phyloP scores from a whole-genome alignment of 2,329 filamentous ascomycete species.

The Aureobasidium sp. region DNA sequence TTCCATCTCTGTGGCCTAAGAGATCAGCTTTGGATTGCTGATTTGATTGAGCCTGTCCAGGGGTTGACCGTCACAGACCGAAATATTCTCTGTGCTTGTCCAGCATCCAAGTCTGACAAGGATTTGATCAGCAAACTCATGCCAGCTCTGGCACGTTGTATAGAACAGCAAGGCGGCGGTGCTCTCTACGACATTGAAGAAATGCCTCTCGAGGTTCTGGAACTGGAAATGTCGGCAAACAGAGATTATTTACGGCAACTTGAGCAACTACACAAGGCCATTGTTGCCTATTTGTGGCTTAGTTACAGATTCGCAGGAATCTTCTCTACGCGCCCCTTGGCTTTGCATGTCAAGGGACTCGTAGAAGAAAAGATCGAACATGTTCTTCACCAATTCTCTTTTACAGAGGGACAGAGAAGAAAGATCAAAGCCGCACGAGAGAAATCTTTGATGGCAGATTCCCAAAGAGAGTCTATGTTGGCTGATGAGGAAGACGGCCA shows the following conservation, averaged over 20 bases:
- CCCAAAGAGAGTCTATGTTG: constrained; percentile 14
- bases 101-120: constrained; percentile 49
- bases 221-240: constrained; percentile 40
- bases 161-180: constrained; percentile 60
- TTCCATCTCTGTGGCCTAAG: constrained; percentile 64
- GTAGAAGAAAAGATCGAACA: constrained; percentile 69
- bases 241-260: constrained; percentile 57
- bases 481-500: constrained; percentile 11
- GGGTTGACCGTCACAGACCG: constrained; percentile 64
- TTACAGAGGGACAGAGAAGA: constrained; percentile 23
- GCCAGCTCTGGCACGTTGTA: constrained; percentile 56
- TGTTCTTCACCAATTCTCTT: constrained; percentile 51
- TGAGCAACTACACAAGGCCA: constrained; percentile 69
- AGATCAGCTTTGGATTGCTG: constrained; percentile 58
- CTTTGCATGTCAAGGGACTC: constrained; percentile 68
- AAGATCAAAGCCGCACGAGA: constrained; percentile 23
- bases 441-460: constrained; percentile 19
- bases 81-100: constrained; percentile 65
- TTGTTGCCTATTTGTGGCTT: constrained; percentile 88
- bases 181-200: constrained; percentile 62
- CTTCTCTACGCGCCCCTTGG: constrained; percentile 66
- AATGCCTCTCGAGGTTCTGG: constrained; percentile 66
- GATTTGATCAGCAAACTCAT: constrained; percentile 43
- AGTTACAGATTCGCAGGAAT: constrained; percentile 80
- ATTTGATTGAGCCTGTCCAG: constrained; percentile 63